Evolutionary conservation across 1,284 basidiomycete species (phyloP).

Genomic region (Violaceomyces palustris): DNA sequence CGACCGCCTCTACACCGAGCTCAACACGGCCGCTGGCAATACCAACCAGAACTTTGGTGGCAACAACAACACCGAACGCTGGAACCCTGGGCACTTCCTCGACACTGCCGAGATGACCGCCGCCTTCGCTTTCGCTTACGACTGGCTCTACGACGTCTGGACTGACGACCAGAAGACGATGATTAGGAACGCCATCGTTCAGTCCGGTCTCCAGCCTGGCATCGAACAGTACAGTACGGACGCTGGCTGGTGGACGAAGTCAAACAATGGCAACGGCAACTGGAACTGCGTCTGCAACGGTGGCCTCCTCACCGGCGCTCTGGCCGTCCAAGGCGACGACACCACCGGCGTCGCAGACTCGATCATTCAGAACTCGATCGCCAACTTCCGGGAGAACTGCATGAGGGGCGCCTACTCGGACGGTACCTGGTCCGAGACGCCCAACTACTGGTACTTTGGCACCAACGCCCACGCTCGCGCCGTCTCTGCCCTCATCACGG

Average conservation of each 20-base stretch:
- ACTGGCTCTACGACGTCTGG: conserved; percentile 86
- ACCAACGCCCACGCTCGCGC: conserved; percentile 91
- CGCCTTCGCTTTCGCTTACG: conserved; percentile 71
- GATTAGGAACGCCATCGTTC: conserved; percentile 72
- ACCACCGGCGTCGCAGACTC: conserved; percentile 67
- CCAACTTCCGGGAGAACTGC: conserved; percentile 76
- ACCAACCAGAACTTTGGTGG: conserved; percentile 55
- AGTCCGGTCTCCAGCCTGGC: conserved; percentile 61
- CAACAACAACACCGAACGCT: conserved; percentile 59
- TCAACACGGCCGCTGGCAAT: conserved; percentile 56
- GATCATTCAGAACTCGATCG: conserved; percentile 65
- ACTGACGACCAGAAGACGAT: conserved; percentile 65
- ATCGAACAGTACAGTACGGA: conserved; percentile 56
- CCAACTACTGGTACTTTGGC: conserved; percentile 63
- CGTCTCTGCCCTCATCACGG: conserved; percentile 72
- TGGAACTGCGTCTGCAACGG: conserved; percentile 98
- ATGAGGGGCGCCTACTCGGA: conserved; percentile 62
- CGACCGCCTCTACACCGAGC: conserved; percentile 76
- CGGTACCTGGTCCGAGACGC: conserved; percentile 90
- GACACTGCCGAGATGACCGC: conserved; percentile 80
- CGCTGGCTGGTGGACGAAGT: conserved; percentile 57
- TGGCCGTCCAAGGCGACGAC: conserved; percentile 67
- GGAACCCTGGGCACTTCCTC: conserved; percentile 89
- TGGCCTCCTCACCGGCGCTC: conserved; percentile 79
- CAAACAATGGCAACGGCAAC: conserved; percentile 62